Evolutionary conservation across 2,329 filamentous ascomycete species (phyloP).

Genomic region (Exophiala phaeomuriformis): DNA sequence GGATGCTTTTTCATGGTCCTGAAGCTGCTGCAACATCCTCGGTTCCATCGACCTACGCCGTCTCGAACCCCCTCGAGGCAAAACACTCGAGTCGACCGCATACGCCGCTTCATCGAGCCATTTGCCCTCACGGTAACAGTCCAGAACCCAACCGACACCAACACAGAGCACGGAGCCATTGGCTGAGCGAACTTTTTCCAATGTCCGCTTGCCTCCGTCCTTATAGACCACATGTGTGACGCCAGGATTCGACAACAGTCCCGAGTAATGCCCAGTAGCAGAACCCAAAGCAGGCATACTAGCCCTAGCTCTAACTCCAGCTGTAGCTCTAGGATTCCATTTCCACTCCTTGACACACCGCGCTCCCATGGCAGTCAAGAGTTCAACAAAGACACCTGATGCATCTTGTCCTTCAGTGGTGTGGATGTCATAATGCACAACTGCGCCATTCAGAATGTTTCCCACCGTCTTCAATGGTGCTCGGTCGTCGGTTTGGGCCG

Average conservation of each 20-base stretch:
- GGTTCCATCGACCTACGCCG: constrained; percentile 79
- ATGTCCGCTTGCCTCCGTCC: constrained; percentile 69
- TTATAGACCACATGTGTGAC: constrained; percentile 86
- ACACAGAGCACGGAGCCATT: constrained; percentile 75
- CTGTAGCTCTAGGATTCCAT: constrained; percentile 56
- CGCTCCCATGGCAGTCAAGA: constrained; percentile 74
- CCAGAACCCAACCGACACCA: constrained; percentile 79
- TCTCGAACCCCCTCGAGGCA: constrained; percentile 63
- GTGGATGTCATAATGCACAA: constrained; percentile 77
- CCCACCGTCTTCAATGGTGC: constrained; percentile 23
- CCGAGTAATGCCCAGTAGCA: constrained; percentile 24
- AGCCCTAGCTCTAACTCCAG: constrained; percentile 23
- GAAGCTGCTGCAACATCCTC: constrained; percentile 43
- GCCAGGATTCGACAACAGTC: constrained; percentile 37
- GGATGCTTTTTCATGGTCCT: no score
- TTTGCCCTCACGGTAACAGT: constrained; percentile 68
- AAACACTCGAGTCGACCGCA: constrained; percentile 57
- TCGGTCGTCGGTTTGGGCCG: constrained; percentile 6
- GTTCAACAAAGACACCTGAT: constrained; percentile 70
- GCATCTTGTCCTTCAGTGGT: constrained; percentile 75
- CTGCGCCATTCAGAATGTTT: constrained; percentile 57
- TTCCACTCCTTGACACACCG: constrained; percentile 68
- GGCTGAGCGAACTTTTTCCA: constrained; percentile 70
- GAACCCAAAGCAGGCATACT: constrained; percentile 23
- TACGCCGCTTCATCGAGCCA: constrained; percentile 70